phyloP scores from a whole-genome alignment of 2,329 filamentous ascomycete genomes.

The Leptographium galeiforme region DNA sequence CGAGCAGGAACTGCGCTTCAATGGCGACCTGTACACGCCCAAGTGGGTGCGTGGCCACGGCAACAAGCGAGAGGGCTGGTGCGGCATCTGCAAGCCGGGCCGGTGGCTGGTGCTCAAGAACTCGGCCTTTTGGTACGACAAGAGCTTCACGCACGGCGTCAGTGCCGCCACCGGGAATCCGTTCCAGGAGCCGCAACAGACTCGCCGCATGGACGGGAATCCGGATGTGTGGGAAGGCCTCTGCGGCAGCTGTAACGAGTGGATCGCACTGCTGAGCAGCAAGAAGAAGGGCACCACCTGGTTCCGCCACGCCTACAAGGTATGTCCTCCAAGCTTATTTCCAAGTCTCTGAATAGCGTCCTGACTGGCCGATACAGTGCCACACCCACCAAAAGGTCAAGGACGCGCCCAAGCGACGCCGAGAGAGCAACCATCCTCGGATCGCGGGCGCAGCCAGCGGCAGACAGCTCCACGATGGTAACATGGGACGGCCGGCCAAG shows the following conservation, averaged over 20 bases:
- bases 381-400: slow-evolving; percentile 61
- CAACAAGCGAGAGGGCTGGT: slow-evolving; percentile 83
- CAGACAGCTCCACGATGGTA: neutral
- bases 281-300: slow-evolving; percentile 90
- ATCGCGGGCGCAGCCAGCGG: slow-evolving; percentile 22
- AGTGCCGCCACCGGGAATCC: slow-evolving; percentile 67
- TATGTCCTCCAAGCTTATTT: slow-evolving; percentile 21
- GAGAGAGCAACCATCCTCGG: slow-evolving; percentile 44
- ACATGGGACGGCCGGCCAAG: neutral
- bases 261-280: slow-evolving; percentile 69
- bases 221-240: slow-evolving; percentile 71
- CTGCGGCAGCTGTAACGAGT: slow-evolving; percentile 66
- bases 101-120: slow-evolving; percentile 83
- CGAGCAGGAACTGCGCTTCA: slow-evolving; percentile 67
- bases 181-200: slow-evolving; percentile 66
- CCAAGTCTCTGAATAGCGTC: no score
- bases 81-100: slow-evolving; percentile 74
- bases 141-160: slow-evolving; percentile 79
- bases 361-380: slow-evolving; percentile 30
- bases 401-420: slow-evolving; percentile 53
- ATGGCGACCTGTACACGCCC: slow-evolving; percentile 71
- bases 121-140: slow-evolving; percentile 87
- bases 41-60: slow-evolving; percentile 75
- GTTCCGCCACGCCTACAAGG: slow-evolving; percentile 84
- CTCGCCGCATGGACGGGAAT: slow-evolving; percentile 64